Evolutionary conservation across 148 eudicot species (phyloP).

Genomic region (Hydrangea macrophylla): DNA sequence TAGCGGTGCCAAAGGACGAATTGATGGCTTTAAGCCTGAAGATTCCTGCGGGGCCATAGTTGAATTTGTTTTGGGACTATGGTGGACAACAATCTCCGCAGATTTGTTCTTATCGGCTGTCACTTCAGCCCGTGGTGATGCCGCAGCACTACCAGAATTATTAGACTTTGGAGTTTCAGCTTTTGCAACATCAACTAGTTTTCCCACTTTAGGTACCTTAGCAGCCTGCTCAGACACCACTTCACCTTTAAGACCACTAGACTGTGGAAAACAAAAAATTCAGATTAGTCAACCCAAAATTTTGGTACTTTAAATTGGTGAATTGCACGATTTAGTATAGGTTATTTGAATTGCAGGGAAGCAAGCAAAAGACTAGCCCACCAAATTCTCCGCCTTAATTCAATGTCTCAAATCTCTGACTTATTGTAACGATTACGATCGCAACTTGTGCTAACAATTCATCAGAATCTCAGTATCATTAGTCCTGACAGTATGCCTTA

Average conservation of each 20-base stretch:
- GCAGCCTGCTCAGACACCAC: conserved; percentile 41
- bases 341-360: background rate
- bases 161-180: conserved; percentile 32
- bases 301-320: background rate
- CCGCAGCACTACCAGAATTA: conserved; percentile 27
- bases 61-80: conserved; percentile 25
- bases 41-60: conserved; percentile 35
- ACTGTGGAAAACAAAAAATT: conserved; percentile 9
- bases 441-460: background rate
- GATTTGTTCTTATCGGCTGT: conserved; percentile 28
- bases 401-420: background rate
- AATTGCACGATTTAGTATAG: background rate
- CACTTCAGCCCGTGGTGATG: conserved; percentile 37
- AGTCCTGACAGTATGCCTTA: too few relatives aligned
- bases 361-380: background rate
- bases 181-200: conserved; percentile 30
- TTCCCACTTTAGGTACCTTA: conserved; percentile 49
- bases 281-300: background rate
- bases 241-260: conserved; percentile 45
- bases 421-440: background rate
- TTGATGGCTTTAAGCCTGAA: conserved; percentile 43
- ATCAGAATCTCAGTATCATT: background rate
- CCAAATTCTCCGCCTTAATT: background rate
- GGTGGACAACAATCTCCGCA: conserved; percentile 29
- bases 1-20: conserved; percentile 48